These are phyloP conservation scores for Collybia sordida DNA, from an alignment of 768 basidiomycete genomes.

Conservation along the genomic window DNA sequence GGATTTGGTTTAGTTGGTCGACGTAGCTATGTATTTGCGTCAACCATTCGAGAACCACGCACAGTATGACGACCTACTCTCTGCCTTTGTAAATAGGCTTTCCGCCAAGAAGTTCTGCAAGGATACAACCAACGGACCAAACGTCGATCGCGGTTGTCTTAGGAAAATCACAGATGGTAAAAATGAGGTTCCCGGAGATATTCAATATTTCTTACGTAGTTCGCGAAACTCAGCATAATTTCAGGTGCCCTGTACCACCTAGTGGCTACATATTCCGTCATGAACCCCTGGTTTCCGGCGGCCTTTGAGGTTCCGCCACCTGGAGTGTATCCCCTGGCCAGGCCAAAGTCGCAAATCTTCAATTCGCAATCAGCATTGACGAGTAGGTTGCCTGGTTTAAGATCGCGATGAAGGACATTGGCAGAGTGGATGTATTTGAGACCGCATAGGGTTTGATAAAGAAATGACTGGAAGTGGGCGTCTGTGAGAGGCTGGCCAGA, in stretches of 20 bases:
- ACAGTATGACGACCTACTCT: constrained; percentile 60
- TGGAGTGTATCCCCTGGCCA: constrained; percentile 91
- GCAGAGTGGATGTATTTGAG: constrained; percentile 98
- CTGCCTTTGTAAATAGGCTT: constrained; percentile 97
- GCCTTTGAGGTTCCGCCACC: constrained; percentile 72
- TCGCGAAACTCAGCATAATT: constrained; percentile 97
- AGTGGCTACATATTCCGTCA: constrained; percentile 99
- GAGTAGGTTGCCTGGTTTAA: constrained; percentile 92
- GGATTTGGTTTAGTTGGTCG: constrained; percentile 96
- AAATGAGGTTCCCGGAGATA: background rate
- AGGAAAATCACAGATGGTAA: constrained; percentile 13
- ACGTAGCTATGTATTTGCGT: constrained; percentile 66
- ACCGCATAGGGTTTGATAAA: constrained; percentile 98
- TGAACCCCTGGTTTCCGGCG: constrained; percentile 88
- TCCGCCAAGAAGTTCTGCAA: constrained; percentile 89
- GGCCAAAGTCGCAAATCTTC: constrained; percentile 98
- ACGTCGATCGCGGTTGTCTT: constrained; percentile 91
- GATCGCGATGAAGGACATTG: constrained; percentile 94
- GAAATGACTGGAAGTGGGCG: constrained; percentile 92
- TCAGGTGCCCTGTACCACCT: constrained; percentile 98
- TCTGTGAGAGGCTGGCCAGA: constrained; percentile 88
- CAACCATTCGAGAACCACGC: constrained; percentile 1
- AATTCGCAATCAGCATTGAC: constrained; percentile 99
- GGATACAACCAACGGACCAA: constrained; percentile 95
- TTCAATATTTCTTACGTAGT: constrained; percentile 63